These are phyloP conservation scores for Penicillium odoratum DNA, from an alignment of 495 filamentous ascomycete species.

Conservation along the genomic window DNA sequence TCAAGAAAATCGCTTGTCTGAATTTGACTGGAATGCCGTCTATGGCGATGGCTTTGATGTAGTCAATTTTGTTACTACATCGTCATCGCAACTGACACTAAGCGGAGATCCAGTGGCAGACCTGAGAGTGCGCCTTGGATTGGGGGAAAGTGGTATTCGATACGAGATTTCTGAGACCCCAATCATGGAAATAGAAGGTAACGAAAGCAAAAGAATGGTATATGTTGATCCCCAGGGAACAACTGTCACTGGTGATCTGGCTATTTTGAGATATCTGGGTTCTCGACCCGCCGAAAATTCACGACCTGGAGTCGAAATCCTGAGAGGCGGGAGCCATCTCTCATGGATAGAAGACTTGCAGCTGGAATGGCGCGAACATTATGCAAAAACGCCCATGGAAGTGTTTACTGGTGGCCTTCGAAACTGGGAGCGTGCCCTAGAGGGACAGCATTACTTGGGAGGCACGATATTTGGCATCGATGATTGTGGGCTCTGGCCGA, in stretches of 20 bases:
- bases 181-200: neutral
- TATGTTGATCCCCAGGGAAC: constrained; percentile 33
- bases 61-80: constrained; percentile 64
- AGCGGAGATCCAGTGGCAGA: constrained; percentile 57
- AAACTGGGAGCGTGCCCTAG: constrained; percentile 51
- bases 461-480: constrained; percentile 57
- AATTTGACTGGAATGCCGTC: constrained; percentile 75
- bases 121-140: constrained; percentile 53
- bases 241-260: constrained; percentile 33
- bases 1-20: constrained; percentile 71
- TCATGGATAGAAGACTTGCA: constrained; percentile 34
- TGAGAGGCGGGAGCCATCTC: constrained; percentile 36
- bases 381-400: constrained; percentile 12
- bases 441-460: constrained; percentile 55
- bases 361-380: constrained; percentile 32
- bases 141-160: constrained; percentile 59
- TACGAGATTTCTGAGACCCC: constrained; percentile 38
- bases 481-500: constrained; percentile 73
- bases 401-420: constrained; percentile 26
- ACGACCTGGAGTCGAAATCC: constrained; percentile 33
- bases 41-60: constrained; percentile 90
- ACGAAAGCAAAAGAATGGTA: constrained; percentile 15
- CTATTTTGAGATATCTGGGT: constrained; percentile 34
- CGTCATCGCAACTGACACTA: constrained; percentile 49
- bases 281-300: constrained; percentile 22